These are phyloP conservation scores for Pulveroboletus sp. DNA, from an alignment of 768 basidiomycete species.

Conservation along the genomic window DNA sequence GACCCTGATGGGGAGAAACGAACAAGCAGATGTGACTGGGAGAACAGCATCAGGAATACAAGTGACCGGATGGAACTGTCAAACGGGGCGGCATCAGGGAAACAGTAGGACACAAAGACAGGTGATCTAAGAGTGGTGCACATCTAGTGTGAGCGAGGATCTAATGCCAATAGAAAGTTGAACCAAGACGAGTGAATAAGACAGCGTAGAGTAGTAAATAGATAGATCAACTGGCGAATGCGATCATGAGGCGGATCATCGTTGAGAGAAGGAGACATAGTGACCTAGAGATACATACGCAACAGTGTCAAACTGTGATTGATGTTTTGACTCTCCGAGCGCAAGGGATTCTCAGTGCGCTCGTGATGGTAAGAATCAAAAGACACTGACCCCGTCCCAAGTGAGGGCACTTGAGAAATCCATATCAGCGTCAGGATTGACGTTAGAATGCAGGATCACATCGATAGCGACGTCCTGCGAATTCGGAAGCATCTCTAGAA, in stretches of 20 bases:
- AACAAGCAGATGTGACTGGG: constrained; percentile 13
- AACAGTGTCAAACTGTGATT: constrained; percentile 4
- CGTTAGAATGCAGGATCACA: constrained; percentile 15
- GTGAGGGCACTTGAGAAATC: constrained; percentile 25
- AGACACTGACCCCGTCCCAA: constrained; percentile 29
- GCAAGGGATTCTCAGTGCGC: constrained; percentile 1
- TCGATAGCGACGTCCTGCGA: constrained; percentile 28
- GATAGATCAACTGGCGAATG: constrained; percentile 15
- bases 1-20: constrained; percentile 47
- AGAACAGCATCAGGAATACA: constrained; percentile 22
- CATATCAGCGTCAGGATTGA: constrained; percentile 22
- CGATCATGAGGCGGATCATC: constrained; percentile 14
- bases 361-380: constrained; percentile 13
- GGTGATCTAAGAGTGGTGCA: neutral
- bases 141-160: neutral
- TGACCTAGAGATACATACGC: constrained; percentile 6
- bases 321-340: constrained; percentile 17
- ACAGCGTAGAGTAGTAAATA: constrained; percentile 27
- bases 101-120: neutral
- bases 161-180: constrained; percentile 5
- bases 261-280: constrained; percentile 13
- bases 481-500: constrained; percentile 49
- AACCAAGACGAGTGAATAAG: constrained; percentile 18
- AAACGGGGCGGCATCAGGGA: neutral
- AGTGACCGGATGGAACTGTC: constrained; percentile 3